Evolutionary conservation across 805 yeast genomes (phyloP).

Genomic region (Zygotorulaspora florentina): DNA sequence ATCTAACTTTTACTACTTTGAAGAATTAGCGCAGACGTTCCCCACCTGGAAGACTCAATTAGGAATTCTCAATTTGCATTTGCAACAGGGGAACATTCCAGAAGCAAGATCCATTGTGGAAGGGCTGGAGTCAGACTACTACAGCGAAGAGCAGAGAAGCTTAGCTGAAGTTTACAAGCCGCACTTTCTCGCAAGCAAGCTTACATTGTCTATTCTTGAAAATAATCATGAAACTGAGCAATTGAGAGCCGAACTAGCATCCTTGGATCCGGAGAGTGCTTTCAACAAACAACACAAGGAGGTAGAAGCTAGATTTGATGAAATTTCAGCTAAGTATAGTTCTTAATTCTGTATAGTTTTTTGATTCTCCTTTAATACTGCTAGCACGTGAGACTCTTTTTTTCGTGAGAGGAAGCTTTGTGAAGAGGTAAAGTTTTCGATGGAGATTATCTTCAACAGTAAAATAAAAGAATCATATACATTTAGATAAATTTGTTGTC

Average conservation of each 20-base stretch:
- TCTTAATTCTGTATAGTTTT: slow-evolving; percentile 2
- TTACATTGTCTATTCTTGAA: slow-evolving; percentile 56
- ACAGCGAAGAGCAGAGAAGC: slow-evolving; percentile 32
- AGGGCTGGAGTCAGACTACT: slow-evolving; percentile 43
- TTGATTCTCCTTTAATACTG: no score
- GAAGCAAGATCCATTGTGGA: slow-evolving; percentile 70
- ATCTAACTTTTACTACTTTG: slow-evolving; percentile 60
- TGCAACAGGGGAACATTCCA: slow-evolving; percentile 74
- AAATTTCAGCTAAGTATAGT: slow-evolving; percentile 57
- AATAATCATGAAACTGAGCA: slow-evolving; percentile 42
- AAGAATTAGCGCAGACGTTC: slow-evolving; percentile 64
- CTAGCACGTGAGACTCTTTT: slow-evolving; percentile 2
- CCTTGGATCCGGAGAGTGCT: slow-evolving; percentile 52
- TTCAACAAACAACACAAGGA: slow-evolving; percentile 54
- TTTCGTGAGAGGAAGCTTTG: no score
- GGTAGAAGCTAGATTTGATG: slow-evolving; percentile 63
- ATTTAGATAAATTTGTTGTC: no score
- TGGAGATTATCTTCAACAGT: no score
- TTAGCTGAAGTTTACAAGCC: slow-evolving; percentile 34
- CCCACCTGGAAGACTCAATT: slow-evolving; percentile 49
- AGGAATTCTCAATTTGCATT: slow-evolving; percentile 67
- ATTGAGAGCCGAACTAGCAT: slow-evolving; percentile 44
- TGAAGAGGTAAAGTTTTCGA: no score
- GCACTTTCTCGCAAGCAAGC: slow-evolving; percentile 59
- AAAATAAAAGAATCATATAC: no score